Evolutionary conservation across 371 early-diverging fungal genomes (phyloP), one percentile per base, ranked within the genome.

Genomic region (Apophysomyces elegans): DNA sequence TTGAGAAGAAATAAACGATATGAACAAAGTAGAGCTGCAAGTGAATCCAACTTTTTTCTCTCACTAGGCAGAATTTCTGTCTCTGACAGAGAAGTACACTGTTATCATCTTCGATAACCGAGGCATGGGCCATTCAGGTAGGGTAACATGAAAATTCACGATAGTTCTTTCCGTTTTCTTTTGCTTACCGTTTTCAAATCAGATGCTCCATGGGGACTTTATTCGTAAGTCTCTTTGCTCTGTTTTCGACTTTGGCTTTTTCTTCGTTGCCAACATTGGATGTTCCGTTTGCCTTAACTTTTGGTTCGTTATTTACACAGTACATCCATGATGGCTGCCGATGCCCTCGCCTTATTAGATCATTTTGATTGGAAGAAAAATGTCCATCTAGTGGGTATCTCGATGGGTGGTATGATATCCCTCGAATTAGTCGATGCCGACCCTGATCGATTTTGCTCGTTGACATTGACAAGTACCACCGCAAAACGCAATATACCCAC

Each of bases 331-430:
- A 83, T 93, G 88, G 93, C 93, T 2, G 21, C 65, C 11, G 95
- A 94, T 63, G 83, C 90, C 0, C 61, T 80, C 37, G 80, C 80
- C 12, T 66, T 94, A 14, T 68, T 93, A 50, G 84, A 86, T 50
- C 84, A 88, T 35, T 62, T 93, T 44, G 85, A 81, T 0, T 93
- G 93, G 92, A 79, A 66, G 8, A 0, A 57, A 73, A 2, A 84
- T 43, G 78, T 92, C 9, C 87, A 91, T 70, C 43, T 92, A 43
- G 86, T 84, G 18, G 94, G 93, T 4, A 79, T 92, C 7, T 90
- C 90, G 4, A 91, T 92, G 92, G 92, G 93, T 37, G 90, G 90
- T 13, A 91, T 91, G 91, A 86, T 92, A 21, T 81, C 89, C 0
- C 79, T 88, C 56, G 85, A 88, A 62, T 70, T 91, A 69, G 83